phyloP scores from a whole-genome alignment of 2,329 filamentous ascomycete genomes.

The Grosmannia clavigera region DNA sequence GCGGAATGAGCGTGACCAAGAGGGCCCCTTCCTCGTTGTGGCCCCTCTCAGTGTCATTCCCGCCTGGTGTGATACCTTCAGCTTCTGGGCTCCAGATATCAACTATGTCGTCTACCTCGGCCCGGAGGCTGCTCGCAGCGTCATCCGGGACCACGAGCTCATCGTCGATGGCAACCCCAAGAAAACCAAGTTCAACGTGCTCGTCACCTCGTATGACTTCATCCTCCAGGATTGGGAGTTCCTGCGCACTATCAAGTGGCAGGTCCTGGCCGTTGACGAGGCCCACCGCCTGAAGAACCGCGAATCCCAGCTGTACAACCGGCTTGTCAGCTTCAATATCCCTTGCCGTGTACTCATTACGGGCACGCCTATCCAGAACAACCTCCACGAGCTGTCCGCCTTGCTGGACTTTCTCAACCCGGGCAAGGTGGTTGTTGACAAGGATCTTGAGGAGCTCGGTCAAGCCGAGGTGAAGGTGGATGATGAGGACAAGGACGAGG shows the following conservation, averaged over 20 bases:
- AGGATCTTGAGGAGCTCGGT: constrained; percentile 70
- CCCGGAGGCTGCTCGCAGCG: constrained; percentile 70
- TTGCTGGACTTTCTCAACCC: constrained; percentile 95
- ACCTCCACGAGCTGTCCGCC: constrained; percentile 80
- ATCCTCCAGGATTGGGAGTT: constrained; percentile 78
- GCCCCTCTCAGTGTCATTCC: constrained; percentile 95
- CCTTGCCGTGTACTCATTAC: constrained; percentile 89
- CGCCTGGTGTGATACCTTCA: constrained; percentile 96
- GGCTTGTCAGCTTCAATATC: constrained; percentile 72
- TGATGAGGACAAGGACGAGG: constrained; percentile 17
- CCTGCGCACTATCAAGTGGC: constrained; percentile 87
- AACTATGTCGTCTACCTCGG: constrained; percentile 97
- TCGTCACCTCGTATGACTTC: constrained; percentile 96
- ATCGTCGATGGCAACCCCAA: constrained; percentile 74
- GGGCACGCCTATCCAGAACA: constrained; percentile 95
- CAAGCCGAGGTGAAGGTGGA: constrained; percentile 24
- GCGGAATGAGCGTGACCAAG: constrained; percentile 74
- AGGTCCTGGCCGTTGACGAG: constrained; percentile 91
- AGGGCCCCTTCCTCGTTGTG: constrained; percentile 94
- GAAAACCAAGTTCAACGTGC: constrained; percentile 92
- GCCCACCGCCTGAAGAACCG: constrained; percentile 94
- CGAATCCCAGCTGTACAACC: constrained; percentile 84
- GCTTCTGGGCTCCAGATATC: constrained; percentile 86
- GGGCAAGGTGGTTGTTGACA: constrained; percentile 82
- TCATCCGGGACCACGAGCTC: constrained; percentile 83